phyloP scores from a whole-genome alignment of 1,139 yeast species.

The Saccharomyces pastorianus region DNA sequence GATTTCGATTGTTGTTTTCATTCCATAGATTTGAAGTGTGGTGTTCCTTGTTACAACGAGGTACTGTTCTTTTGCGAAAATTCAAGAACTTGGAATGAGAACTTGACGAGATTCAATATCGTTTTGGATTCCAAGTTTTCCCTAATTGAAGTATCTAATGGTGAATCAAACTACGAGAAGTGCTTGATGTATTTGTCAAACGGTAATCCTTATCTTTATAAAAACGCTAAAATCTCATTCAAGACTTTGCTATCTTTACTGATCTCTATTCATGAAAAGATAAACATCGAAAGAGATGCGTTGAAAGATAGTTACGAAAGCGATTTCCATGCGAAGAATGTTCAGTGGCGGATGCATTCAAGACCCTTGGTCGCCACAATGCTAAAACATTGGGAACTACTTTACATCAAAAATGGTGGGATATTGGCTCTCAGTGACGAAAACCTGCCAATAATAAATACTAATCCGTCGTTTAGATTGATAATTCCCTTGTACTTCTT shows the following conservation, averaged over 20 bases:
- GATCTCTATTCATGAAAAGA: slow-evolving; percentile 65
- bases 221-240: slow-evolving; percentile 40
- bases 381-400: slow-evolving; percentile 57
- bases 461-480: slow-evolving; percentile 50
- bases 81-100: slow-evolving; percentile 49
- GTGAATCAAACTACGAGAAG: slow-evolving; percentile 43
- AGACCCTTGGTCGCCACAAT: slow-evolving; percentile 49
- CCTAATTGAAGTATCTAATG: slow-evolving; percentile 51
- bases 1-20: slow-evolving; percentile 53
- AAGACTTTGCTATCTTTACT: slow-evolving; percentile 57
- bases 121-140: slow-evolving; percentile 41
- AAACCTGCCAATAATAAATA: slow-evolving; percentile 39
- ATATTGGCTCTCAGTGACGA: slow-evolving; percentile 42
- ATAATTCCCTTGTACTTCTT: slow-evolving; percentile 56
- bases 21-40: slow-evolving; percentile 59
- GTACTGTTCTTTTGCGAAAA: slow-evolving; percentile 58
- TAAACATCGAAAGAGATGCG: slow-evolving; percentile 43
- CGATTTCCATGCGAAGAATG: slow-evolving; percentile 35
- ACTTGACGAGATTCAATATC: slow-evolving; percentile 32
- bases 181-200: slow-evolving; percentile 43
- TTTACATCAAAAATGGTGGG: slow-evolving; percentile 55
- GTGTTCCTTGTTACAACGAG: slow-evolving; percentile 60
- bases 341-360: slow-evolving; percentile 55
- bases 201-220: slow-evolving; percentile 34
- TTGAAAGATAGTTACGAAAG: slow-evolving; percentile 22